Conservation (phyloP, 192 early-diverging fungal genomes). For the Chytriomyces sp. region DNA sequence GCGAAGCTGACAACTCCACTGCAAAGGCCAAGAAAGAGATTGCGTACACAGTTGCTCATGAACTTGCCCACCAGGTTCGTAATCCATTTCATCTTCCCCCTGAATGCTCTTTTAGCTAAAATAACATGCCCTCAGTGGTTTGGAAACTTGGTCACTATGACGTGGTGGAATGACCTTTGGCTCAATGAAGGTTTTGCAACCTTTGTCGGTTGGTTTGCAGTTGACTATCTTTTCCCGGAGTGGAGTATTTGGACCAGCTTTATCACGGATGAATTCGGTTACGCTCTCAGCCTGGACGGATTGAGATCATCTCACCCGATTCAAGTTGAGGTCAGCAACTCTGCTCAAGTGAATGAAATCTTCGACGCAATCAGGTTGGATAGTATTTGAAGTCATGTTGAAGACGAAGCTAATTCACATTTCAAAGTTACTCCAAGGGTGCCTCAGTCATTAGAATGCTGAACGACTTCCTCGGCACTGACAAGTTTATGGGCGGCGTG, state of each 20-base stretch:
- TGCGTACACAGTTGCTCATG: slow-evolving; percentile 92
- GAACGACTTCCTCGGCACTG: slow-evolving; percentile 56
- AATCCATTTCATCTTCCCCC: neutral
- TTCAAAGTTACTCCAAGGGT: slow-evolving; percentile 77
- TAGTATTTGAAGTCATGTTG: too few relatives aligned
- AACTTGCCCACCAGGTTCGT: slow-evolving; percentile 83
- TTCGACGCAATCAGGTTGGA: slow-evolving; percentile 82
- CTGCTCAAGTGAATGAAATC: slow-evolving; percentile 89
- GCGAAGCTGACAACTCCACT: slow-evolving; percentile 78
- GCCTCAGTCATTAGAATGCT: slow-evolving; percentile 95
- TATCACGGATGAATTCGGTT: slow-evolving; percentile 75
- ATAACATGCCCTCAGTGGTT: neutral
- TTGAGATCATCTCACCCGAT: slow-evolving; percentile 91
- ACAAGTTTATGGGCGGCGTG: slow-evolving; percentile 50
- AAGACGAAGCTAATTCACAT: neutral
- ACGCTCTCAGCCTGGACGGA: slow-evolving; percentile 79
- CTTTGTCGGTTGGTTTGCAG: slow-evolving; percentile 89
- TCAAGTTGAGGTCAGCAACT: slow-evolving; percentile 82
- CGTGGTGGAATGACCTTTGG: slow-evolving; percentile 94
- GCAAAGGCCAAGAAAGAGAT: slow-evolving; percentile 78
- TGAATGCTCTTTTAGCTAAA: neutral
- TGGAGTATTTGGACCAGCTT: slow-evolving; percentile 94
- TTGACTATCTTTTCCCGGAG: slow-evolving; percentile 89
- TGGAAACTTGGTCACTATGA: slow-evolving; percentile 89
- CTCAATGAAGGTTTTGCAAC: slow-evolving; percentile 98